Evolutionary conservation across 2,329 filamentous ascomycete genomes (phyloP).

Genomic region (Chaetoscypha palmicola): DNA sequence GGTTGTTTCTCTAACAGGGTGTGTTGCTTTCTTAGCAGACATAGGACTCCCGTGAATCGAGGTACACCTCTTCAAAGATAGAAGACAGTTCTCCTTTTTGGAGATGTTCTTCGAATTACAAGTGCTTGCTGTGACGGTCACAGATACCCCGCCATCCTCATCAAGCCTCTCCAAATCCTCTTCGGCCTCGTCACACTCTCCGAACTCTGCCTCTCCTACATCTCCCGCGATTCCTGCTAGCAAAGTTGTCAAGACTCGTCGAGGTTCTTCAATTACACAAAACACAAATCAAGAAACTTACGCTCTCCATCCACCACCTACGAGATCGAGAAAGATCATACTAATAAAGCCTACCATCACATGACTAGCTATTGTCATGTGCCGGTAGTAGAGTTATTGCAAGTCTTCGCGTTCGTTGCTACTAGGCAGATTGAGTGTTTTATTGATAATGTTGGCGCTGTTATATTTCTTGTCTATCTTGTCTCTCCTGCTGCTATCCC

Average conservation of each 20-base stretch:
- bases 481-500: too few relatives aligned
- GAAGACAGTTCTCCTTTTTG: constrained; percentile 51
- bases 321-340: constrained; percentile 89
- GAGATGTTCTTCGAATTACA: constrained; percentile 69
- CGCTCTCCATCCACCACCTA: constrained; percentile 86
- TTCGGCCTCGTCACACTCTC: constrained; percentile 43
- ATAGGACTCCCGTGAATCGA: too few relatives aligned
- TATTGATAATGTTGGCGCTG: too few relatives aligned
- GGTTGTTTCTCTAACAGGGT: too few relatives aligned
- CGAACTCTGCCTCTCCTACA: constrained; percentile 34
- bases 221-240: constrained; percentile 34
- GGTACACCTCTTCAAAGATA: too few relatives aligned
- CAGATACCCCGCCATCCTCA: constrained; percentile 46
- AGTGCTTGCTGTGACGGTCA: constrained; percentile 63
- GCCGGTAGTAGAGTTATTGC: too few relatives aligned
- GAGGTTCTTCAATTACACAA: constrained; percentile 42
- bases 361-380: too few relatives aligned
- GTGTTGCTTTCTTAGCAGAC: too few relatives aligned
- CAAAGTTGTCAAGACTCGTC: constrained; percentile 35
- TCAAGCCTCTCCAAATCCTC: constrained; percentile 41
- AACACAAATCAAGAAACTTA: constrained; percentile 52
- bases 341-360: constrained; percentile 95
- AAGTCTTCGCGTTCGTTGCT: too few relatives aligned
- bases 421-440: too few relatives aligned
- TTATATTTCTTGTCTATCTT: too few relatives aligned